Evolutionary conservation across 345 rosid genomes (phyloP).

Genomic region (Triadica sebifera): DNA sequence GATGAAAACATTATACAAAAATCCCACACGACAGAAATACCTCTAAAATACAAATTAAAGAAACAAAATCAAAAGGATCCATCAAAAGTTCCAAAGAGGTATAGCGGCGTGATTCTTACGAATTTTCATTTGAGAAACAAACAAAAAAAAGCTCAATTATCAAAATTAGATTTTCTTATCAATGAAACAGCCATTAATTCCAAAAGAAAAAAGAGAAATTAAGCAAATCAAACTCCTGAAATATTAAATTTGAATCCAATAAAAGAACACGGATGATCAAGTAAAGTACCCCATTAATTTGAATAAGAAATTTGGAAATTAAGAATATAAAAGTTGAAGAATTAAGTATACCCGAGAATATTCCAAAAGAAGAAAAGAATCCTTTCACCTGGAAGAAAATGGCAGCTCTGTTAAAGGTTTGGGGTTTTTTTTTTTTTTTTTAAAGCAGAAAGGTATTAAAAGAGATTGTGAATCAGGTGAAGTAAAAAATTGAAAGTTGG

Average conservation of each 20-base stretch:
- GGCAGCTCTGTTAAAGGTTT: not conserved
- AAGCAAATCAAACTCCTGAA: not conserved
- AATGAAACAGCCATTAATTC: too few relatives aligned
- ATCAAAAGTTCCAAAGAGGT: not conserved
- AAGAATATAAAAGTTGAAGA: not conserved
- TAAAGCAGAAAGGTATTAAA: too few relatives aligned
- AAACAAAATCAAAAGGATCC: not conserved
- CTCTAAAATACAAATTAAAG: not conserved
- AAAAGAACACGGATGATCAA: not conserved
- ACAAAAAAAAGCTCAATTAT: too few relatives aligned
- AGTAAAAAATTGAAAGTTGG: not conserved
- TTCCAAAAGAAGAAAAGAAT: constrained; percentile 6
- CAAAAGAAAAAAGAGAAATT: not conserved
- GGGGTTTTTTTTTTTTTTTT: too few relatives aligned
- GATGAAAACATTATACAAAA: not conserved
- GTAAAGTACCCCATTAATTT: too few relatives aligned
- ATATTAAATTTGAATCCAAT: not conserved
- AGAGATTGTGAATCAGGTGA: not conserved
- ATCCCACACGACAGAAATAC: too few relatives aligned
- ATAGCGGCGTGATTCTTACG: too few relatives aligned
- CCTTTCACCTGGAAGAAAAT: not conserved
- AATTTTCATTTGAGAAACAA: too few relatives aligned
- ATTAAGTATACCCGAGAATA: not conserved
- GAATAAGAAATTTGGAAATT: too few relatives aligned
- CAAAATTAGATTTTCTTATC: too few relatives aligned